Conservation (phyloP, 192 early-diverging fungal genomes). For the Funneliformis mosseae region DNA sequence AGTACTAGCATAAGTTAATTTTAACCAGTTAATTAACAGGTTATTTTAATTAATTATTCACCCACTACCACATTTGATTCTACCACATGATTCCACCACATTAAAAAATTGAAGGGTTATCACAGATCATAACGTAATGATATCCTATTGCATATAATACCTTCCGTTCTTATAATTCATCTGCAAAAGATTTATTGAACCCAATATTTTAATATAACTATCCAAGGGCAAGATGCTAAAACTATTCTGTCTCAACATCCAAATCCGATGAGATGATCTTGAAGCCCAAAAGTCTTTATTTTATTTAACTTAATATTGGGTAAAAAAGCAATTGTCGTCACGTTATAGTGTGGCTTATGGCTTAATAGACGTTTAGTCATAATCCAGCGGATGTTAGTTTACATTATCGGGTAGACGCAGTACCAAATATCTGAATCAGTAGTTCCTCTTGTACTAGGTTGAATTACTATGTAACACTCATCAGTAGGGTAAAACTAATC, state of each 20-base stretch:
- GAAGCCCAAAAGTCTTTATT: background rate
- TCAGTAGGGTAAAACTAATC: slow-evolving; percentile 96
- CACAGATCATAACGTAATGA: too few species aligned
- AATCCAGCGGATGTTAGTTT: slow-evolving; percentile 33
- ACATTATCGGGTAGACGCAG: slow-evolving; percentile 5
- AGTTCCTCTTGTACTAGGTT: slow-evolving; percentile 81
- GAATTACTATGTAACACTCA: slow-evolving; percentile 75
- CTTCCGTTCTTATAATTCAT: slow-evolving; percentile 5
- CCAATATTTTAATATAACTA: background rate
- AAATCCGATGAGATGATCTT: background rate
- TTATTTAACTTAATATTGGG: background rate
- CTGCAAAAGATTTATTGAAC: slow-evolving; percentile 13
- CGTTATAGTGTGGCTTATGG: slow-evolving; percentile 16
- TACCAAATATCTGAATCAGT: slow-evolving; percentile 73
- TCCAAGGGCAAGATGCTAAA: background rate
- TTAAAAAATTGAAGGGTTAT: too few species aligned
- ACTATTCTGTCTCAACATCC: background rate
- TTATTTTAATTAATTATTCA: too few species aligned
- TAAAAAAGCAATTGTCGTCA: slow-evolving; percentile 6
- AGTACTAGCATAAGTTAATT: too few species aligned
- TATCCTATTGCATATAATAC: too few species aligned
- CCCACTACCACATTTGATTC: too few species aligned
- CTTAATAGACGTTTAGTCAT: slow-evolving; percentile 29
- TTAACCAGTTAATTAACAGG: too few species aligned
- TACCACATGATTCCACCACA: too few species aligned